A percentile compares a stretch with the other conserved stretches of the same genome.
Evolutionary conservation across 257 asterid species (phyloP).

Genomic region (Solanum piurae): DNA sequence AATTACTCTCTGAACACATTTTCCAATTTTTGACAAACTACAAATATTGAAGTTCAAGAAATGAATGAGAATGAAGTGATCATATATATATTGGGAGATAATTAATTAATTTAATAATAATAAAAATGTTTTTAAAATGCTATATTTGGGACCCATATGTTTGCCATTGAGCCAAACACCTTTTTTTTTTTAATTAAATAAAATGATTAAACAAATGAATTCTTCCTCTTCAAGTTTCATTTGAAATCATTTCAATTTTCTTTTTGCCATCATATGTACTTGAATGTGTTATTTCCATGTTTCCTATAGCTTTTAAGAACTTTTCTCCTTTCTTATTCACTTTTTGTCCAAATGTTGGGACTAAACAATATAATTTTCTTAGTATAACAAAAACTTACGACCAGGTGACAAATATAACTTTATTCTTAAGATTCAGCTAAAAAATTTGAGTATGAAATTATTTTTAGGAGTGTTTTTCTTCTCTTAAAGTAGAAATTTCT

Average conservation of each 20-base stretch:
- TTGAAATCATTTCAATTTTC: not conserved
- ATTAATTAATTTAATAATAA: not conserved
- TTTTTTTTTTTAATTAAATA: not conserved
- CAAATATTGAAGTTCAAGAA: not conserved
- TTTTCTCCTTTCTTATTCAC: not conserved
- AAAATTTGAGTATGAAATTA: not conserved
- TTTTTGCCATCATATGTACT: not conserved
- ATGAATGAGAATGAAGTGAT: not conserved
- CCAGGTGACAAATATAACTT: too few relatives aligned
- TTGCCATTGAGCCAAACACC: constrained; percentile 50
- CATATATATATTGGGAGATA: not conserved
- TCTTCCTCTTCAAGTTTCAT: constrained; percentile 22
- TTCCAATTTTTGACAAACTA: constrained; percentile 5
- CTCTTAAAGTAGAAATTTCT: too few relatives aligned
- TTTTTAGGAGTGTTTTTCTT: not conserved
- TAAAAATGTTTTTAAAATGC: not conserved
- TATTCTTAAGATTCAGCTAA: not conserved
- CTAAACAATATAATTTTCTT: not conserved
- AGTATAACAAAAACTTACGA: not conserved
- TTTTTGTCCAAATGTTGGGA: not conserved
- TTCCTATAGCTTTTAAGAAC: not conserved
- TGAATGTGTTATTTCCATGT: not conserved
- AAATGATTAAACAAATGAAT: not conserved
- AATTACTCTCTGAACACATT: constrained; percentile 13
- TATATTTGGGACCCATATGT: constrained; percentile 51